Percentiles rank a stretch among this genome's conserved stretches.
Conservation (phyloP, 306 rosid genomes). For the Ormosia semicastrata region DNA sequence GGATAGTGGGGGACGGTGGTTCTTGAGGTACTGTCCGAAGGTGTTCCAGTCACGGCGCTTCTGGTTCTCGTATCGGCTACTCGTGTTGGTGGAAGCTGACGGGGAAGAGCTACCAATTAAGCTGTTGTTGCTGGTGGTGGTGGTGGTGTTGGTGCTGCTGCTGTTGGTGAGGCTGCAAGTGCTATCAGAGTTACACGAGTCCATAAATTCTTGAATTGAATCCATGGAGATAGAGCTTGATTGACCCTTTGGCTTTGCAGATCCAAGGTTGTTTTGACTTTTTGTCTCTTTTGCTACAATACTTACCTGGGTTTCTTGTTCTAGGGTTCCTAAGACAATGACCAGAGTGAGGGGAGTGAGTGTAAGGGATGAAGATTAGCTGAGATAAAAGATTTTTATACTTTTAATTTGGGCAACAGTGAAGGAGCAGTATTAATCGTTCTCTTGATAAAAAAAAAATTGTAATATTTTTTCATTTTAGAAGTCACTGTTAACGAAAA, state of each 20-base stretch:
- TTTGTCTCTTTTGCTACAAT: conserved; percentile 13
- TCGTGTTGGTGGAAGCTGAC: conserved; percentile 29
- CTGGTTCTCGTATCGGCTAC: conserved; percentile 95
- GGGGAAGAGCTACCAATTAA: conserved; percentile 20
- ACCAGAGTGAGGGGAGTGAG: conserved; percentile 30
- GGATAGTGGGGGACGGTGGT: conserved; percentile 93
- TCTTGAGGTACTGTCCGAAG: conserved; percentile 90
- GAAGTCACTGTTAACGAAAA: conserved; percentile 45
- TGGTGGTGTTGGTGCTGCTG: conserved; percentile 4
- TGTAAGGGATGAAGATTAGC: not conserved
- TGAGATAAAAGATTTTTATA: conserved; percentile 27
- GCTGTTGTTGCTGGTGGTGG: not conserved
- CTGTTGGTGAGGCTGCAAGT: not conserved
- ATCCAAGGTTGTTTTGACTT: conserved; percentile 22
- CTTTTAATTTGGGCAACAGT: conserved; percentile 39
- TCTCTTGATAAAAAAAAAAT: not conserved
- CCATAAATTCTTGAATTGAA: conserved; percentile 71
- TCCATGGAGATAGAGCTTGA: conserved; percentile 50
- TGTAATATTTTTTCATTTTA: conserved; percentile 12
- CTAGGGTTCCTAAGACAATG: conserved; percentile 46
- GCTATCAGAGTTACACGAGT: conserved; percentile 43
- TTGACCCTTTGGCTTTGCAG: conserved; percentile 13
- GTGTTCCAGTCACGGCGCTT: conserved; percentile 99
- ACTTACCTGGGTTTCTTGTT: conserved; percentile 24
- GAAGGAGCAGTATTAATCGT: conserved; percentile 1